Conservation (phyloP, 768 basidiomycete species). For the Mycena haematopus region DNA sequence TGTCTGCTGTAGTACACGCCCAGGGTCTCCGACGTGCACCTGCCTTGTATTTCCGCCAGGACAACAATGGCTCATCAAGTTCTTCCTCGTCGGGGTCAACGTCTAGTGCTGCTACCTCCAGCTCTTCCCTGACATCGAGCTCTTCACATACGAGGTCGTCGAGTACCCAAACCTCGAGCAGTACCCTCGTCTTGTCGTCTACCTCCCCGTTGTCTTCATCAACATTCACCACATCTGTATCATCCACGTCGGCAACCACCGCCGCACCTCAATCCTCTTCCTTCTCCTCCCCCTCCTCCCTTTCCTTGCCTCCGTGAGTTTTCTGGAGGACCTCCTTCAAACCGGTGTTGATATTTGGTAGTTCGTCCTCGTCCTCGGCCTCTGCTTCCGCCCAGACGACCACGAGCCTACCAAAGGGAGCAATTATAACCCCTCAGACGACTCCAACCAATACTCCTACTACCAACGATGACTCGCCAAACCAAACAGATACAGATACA, state of each 20-base stretch:
- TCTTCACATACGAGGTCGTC: slow-evolving; percentile 5
- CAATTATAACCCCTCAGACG: background rate
- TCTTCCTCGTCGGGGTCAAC: background rate
- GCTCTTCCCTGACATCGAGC: background rate
- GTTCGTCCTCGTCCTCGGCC: slow-evolving; percentile 1
- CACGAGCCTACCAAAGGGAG: background rate
- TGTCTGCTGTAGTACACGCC: background rate
- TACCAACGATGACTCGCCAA: background rate
- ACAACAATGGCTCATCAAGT: background rate
- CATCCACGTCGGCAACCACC: slow-evolving; percentile 29
- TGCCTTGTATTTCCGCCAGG: slow-evolving; percentile 3
- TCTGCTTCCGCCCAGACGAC: slow-evolving; percentile 2
- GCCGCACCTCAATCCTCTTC: slow-evolving; percentile 52
- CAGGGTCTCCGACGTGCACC: background rate
- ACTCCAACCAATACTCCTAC: background rate
- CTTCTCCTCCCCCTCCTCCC: slow-evolving; percentile 70
- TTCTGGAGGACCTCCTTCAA: background rate
- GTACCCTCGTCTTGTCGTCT: background rate
- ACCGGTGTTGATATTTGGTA: background rate
- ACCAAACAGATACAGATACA: slow-evolving; percentile 9
- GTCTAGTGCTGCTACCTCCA: background rate
- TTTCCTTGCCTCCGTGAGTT: slow-evolving; percentile 59
- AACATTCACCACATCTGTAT: slow-evolving; percentile 21
- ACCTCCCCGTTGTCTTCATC: background rate
- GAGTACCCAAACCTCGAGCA: background rate